Evolutionary conservation across 352 stramenopile genomes (phyloP).

Genomic region (Phytophthora brassicae): DNA sequence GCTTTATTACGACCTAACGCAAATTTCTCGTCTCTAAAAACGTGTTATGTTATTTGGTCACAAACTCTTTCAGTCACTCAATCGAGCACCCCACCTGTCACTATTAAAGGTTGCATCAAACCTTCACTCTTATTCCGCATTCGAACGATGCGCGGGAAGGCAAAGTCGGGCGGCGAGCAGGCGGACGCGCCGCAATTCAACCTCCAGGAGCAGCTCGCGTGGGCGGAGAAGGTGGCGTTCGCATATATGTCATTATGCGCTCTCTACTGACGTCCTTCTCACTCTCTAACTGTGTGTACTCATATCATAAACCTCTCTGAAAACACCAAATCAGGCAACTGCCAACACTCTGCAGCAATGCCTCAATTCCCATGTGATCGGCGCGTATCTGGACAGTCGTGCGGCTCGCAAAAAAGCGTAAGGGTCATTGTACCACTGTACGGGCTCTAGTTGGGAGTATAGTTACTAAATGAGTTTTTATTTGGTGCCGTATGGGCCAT

Average conservation of each 20-base stretch:
- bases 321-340: constrained; percentile 27
- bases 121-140: constrained; percentile 35
- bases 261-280: neutral
- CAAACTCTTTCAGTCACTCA: neutral
- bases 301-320: neutral
- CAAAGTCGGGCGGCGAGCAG: neutral
- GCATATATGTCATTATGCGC: neutral
- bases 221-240: constrained; percentile 48
- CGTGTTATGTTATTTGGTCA: too few relatives aligned
- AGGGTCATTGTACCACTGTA: constrained; percentile 4
- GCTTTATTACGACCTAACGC: too few relatives aligned
- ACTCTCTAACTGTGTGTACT: constrained; percentile 7
- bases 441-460: neutral
- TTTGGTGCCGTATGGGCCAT: constrained; percentile 1
- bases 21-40: too few relatives aligned
- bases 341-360: constrained; percentile 66
- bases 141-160: constrained; percentile 24
- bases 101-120: constrained; percentile 16
- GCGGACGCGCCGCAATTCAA: constrained; percentile 40
- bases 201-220: constrained; percentile 64
- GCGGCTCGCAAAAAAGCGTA: constrained; percentile 48
- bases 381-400: constrained; percentile 63
- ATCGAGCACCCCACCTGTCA: neutral
- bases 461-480: neutral
- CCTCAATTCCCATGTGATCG: constrained; percentile 81